Base-by-base conservation (phyloP, 768 basidiomycete genomes). In the Galerina sulciceps region DNA sequence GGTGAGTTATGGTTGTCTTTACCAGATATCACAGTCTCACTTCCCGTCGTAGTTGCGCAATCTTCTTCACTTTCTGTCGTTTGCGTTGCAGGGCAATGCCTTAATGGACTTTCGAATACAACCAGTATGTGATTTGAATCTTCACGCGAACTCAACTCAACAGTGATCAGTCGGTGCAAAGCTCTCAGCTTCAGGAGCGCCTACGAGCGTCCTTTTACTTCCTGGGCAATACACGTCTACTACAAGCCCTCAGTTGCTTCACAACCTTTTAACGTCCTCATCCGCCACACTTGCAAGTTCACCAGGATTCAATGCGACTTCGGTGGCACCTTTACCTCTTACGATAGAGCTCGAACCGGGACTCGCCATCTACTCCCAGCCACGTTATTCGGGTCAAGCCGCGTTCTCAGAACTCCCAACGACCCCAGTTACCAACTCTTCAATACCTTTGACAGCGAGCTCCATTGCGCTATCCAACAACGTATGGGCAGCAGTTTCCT, bases 51-150 rank as follows among this genome's bases (percentile, higher is more conserved):
- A 86, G 84, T 78, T 69, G 86, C 87, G 58, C 85, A 87, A 73
- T 74, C 78, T 75, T 74, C 78, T 75, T 79, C 80, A 75, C 78
- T 73, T 78, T 79, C 81, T 69, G 85, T 93, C 56, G 79, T 94
- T 60, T 93, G 91, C 80, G 78, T 91, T 90, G 89, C 91, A 71
- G 91, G 91, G 65, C 91, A 94, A 89, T 93, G 92, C 79, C 75
- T 93, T 56, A 82, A 92, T 72, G 92, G 92, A 57, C 83, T 75
- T 73, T 85, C 89, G 34, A 93, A 93, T 68, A 83, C 81, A 20
- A 88, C 90, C 66, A 76, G 90, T 87, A 57, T 35, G 76, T 73
- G 15, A 41, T 44, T 3, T 35, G 18, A 4, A 34, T 42, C 10
- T 52, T 10, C 53, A 45, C 17, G 17, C 41, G 53, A 47, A 51